Evolutionary conservation across 352 stramenopile genomes (phyloP).

Genomic region (Globisporangium middletonii): DNA sequence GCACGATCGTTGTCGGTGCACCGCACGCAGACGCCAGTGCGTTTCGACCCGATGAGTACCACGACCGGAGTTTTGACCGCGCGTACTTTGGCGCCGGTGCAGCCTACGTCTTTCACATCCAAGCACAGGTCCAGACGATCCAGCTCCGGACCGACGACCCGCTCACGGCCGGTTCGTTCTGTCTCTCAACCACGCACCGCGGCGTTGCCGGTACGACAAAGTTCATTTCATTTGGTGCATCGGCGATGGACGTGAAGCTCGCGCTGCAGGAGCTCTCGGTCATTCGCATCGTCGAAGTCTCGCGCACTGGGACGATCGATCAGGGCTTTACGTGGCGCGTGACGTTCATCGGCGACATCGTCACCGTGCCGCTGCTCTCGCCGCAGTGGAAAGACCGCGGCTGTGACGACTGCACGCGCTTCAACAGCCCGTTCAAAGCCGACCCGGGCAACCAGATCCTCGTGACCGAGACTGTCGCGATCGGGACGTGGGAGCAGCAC

Average conservation of each 20-base stretch:
- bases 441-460: slow-evolving; percentile 55
- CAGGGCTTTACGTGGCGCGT: slow-evolving; percentile 78
- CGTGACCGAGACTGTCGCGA: slow-evolving; percentile 33
- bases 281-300: slow-evolving; percentile 82
- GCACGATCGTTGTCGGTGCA: slow-evolving; percentile 88
- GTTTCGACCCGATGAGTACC: slow-evolving; percentile 44
- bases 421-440: slow-evolving; percentile 60
- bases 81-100: slow-evolving; percentile 64
- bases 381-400: slow-evolving; percentile 58
- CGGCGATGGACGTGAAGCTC: slow-evolving; percentile 59
- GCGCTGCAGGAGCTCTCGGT: slow-evolving; percentile 76
- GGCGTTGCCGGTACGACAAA: slow-evolving; percentile 53
- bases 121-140: slow-evolving; percentile 70
- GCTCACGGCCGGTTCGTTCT: slow-evolving; percentile 68
- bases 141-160: slow-evolving; percentile 48
- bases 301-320: slow-evolving; percentile 57
- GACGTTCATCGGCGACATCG: slow-evolving; percentile 77
- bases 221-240: slow-evolving; percentile 56
- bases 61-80: slow-evolving; percentile 50
- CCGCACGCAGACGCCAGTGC: slow-evolving; percentile 78
- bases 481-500: slow-evolving; percentile 68
- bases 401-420: slow-evolving; percentile 59
- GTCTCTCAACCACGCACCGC: slow-evolving; percentile 54
- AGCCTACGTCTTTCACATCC: slow-evolving; percentile 69
- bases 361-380: slow-evolving; percentile 48